Conservation (phyloP, 1,284 basidiomycete genomes). For the Melanopsichium pennsylvanicum region DNA sequence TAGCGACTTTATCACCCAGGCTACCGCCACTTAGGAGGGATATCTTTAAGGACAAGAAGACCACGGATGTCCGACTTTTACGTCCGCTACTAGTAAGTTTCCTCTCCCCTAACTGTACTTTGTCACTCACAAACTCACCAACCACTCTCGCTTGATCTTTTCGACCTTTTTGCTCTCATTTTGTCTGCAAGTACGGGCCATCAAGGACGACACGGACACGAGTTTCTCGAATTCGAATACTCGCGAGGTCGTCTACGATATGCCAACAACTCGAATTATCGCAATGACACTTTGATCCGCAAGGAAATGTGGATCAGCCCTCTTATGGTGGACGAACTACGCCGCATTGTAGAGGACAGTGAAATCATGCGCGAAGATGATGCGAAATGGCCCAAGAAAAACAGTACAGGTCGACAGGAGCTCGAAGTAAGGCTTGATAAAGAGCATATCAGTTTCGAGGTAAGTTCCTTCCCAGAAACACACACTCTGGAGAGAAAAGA, state of each 20-base stretch:
- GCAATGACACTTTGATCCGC: slow-evolving; percentile 93
- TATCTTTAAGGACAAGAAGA: background rate
- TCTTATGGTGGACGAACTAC: slow-evolving; percentile 88
- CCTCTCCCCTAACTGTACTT: background rate
- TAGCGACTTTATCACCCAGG: no score
- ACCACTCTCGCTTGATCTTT: no score
- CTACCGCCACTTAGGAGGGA: no score
- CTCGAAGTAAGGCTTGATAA: slow-evolving; percentile 92
- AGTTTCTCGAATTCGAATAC: slow-evolving; percentile 97
- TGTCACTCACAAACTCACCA: no score
- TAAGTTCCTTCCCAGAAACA: slow-evolving; percentile 68
- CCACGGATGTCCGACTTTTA: slow-evolving; percentile 62
- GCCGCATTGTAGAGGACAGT: slow-evolving; percentile 90
- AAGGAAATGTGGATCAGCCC: slow-evolving; percentile 99
- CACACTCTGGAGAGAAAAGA: no score
- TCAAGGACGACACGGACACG: slow-evolving; percentile 64
- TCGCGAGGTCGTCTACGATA: slow-evolving; percentile 93
- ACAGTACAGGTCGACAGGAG: slow-evolving; percentile 96
- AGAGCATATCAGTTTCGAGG: slow-evolving; percentile 97
- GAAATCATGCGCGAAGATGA: slow-evolving; percentile 99
- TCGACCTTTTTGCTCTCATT: background rate
- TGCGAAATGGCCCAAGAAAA: slow-evolving; percentile 96
- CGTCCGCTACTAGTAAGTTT: slow-evolving; percentile 64
- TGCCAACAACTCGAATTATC: slow-evolving; percentile 99
- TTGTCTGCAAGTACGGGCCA: slow-evolving; percentile 54